phyloP scores from a whole-genome alignment of 2,329 filamentous ascomycete genomes.

The Microsporum audouinii region DNA sequence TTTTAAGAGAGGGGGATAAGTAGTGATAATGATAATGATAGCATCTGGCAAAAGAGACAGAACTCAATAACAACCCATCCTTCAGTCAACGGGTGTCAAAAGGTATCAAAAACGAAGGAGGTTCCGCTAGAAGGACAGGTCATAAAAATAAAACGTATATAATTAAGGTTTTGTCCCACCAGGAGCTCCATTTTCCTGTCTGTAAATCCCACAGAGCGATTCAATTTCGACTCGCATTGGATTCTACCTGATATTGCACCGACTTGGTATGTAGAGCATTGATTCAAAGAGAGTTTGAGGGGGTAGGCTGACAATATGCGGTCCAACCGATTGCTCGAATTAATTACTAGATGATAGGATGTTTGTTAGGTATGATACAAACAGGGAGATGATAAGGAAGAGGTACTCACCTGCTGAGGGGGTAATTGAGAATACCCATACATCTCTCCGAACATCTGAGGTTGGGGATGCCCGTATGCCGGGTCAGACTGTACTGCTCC shows the following conservation, averaged over 20 bases:
- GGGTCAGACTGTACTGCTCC: conserved; percentile 65
- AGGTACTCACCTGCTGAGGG: conserved; percentile 60
- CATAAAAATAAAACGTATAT: conserved; percentile 2
- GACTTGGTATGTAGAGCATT: neutral
- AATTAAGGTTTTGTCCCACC: conserved; percentile 4
- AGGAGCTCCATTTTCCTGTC: conserved; percentile 1
- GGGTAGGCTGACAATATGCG: neutral
- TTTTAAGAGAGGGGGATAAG: neutral
- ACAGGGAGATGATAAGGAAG: neutral
- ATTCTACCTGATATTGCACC: conserved; percentile 2
- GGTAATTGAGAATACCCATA: conserved; percentile 74
- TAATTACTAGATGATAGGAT: neutral
- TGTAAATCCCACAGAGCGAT: neutral
- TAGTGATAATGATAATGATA: neutral
- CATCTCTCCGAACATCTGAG: conserved; percentile 74
- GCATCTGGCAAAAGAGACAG: neutral
- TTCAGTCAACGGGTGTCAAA: neutral
- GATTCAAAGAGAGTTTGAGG: neutral
- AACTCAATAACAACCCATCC: neutral
- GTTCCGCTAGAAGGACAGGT: neutral
- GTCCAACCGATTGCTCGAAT: neutral
- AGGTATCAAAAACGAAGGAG: neutral
- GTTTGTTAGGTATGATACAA: neutral
- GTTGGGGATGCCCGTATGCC: conserved; percentile 63
- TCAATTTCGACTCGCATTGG: neutral